A percentile compares a stretch with the other conserved stretches of the same genome.
These are phyloP conservation scores for Suillus discolor DNA, from an alignment of 768 basidiomycete species.

Conservation along the genomic window DNA sequence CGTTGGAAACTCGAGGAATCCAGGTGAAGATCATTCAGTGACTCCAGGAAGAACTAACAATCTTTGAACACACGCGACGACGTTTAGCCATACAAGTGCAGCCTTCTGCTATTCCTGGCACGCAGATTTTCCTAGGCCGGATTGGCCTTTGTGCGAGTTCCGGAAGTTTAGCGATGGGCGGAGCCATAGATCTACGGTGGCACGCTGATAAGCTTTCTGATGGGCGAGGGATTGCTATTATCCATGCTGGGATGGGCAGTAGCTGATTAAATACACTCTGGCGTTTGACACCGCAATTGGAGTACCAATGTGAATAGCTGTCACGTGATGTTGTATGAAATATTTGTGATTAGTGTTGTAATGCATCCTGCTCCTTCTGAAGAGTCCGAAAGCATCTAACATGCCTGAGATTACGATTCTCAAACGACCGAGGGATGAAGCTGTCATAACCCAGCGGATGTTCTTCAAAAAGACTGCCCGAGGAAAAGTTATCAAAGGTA, in stretches of 20 bases:
- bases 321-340: neutral
- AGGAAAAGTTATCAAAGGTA: constrained; percentile 94
- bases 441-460: constrained; percentile 59
- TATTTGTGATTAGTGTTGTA: neutral
- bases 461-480: constrained; percentile 95
- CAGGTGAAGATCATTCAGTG: neutral
- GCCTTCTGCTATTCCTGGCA: neutral
- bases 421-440: constrained; percentile 63
- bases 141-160: neutral
- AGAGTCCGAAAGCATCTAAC: neutral
- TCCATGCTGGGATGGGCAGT: neutral
- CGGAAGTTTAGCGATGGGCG: neutral
- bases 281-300: neutral
- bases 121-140: neutral
- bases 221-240: neutral
- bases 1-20: neutral
- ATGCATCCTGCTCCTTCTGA: neutral
- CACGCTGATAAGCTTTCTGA: neutral
- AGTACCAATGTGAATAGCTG: neutral
- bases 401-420: constrained; percentile 70
- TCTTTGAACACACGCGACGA: neutral
- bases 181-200: neutral
- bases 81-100: neutral
- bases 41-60: neutral
- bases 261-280: no score